Evolutionary conservation across 192 early-diverging fungal species (phyloP), one percentile per base, ranked within the genome.

Genomic region (Backusella circina): DNA sequence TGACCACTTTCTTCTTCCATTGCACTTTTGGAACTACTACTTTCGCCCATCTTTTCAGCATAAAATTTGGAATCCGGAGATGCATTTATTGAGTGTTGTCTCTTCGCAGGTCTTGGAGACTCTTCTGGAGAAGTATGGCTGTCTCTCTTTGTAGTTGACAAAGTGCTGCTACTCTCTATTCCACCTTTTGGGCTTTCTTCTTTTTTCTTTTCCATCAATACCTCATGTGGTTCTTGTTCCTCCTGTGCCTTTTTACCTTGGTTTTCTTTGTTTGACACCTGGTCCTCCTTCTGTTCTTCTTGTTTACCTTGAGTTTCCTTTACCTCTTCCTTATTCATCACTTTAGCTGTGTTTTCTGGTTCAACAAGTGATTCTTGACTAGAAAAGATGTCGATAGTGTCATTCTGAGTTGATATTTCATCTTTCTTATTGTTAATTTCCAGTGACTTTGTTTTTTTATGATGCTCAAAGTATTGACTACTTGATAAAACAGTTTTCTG

Each of bases 251-350:
- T 35, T 2, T 35, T 35, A 3, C 33, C 33, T 35, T 5, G 33
- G n/a, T n/a, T n/a, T 35, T 35, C 5, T 3, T 35, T 35, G 5
- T 5, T 5, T 35, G 33, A 5, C 44, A 47, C 0, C n/a, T 15
- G 44, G 0, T 5, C 18, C 1, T 47, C 37, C 36, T 23, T 71
- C 28, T 16, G 28, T 37, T 71, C 37, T 10, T n/a, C 37, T 64
- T 47, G 15, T 47, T 47, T 47, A 47, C 0, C 0, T 13, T 41
- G 39, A 10, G 13, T 13, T 41, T 54, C 33, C 28, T 31, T 54
- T 35, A 0, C 44, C 1, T 54, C 26, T 36, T 64, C 79, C 81
- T 86, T 91, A 71, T 94, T 91, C 61, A 91, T 82, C 7, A 86
- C 90, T 15, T 84, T 90, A 68, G 92, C 86, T 9, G 50, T 21